Percentiles rank a stretch among this genome's conserved stretches.
These are phyloP conservation scores for Lunularia cruciata DNA, from an alignment of 225 moss, liverwort and hornwort species.

Conservation along the genomic window DNA sequence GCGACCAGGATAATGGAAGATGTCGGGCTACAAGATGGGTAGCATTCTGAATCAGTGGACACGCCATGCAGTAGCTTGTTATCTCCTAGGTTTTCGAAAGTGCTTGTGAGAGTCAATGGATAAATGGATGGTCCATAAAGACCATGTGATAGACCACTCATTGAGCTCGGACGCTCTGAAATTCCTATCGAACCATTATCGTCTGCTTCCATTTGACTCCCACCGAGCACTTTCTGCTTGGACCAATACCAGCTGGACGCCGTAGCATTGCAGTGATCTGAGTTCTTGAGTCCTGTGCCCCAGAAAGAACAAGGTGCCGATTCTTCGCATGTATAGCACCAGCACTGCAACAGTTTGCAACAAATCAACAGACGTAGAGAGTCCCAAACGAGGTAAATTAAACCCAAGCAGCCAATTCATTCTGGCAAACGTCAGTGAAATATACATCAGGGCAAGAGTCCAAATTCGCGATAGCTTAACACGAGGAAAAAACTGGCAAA, in stretches of 20 bases:
- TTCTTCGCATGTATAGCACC: constrained; percentile 92
- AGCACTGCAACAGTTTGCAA: constrained; percentile 59
- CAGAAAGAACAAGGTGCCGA: constrained; percentile 86
- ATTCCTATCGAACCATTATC: constrained; percentile 50
- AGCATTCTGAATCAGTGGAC: constrained; percentile 72
- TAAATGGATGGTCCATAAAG: constrained; percentile 82
- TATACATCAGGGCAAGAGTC: too few species aligned
- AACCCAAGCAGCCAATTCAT: too few species aligned
- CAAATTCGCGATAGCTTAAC: too few species aligned
- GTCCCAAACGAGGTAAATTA: too few species aligned
- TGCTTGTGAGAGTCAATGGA: constrained; percentile 62
- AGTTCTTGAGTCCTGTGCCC: constrained; percentile 75
- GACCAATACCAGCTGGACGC: constrained; percentile 82
- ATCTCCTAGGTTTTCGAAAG: constrained; percentile 60
- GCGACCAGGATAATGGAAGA: constrained; percentile 79
- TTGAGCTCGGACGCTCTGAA: constrained; percentile 60
- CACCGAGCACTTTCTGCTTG: constrained; percentile 62
- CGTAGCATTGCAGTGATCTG: constrained; percentile 93
- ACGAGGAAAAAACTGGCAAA: too few species aligned
- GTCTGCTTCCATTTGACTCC: constrained; percentile 37
- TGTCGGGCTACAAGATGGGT: constrained; percentile 82
- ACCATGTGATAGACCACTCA: constrained; percentile 70
- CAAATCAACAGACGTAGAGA: too few species aligned
- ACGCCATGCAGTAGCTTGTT: constrained; percentile 74
- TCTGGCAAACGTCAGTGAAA: too few species aligned